Base-by-base conservation (phyloP, 78 protist species). In the Pelomyxa schiedti region DNA sequence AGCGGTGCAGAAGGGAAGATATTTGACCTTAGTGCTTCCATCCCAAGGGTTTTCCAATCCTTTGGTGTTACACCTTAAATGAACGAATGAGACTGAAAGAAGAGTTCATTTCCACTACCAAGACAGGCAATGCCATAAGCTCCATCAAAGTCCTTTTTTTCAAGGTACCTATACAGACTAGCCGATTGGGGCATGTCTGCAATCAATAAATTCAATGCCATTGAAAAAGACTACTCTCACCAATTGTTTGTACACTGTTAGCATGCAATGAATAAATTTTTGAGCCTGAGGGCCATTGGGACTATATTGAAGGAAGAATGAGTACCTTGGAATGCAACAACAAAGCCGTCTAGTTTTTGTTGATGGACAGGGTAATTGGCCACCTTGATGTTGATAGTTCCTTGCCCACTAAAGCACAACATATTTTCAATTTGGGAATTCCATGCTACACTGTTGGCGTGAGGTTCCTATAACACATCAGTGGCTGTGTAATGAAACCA, bases 181-280 rank as follows among this genome's bases (percentile, higher is more conserved):
- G 70, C 74, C 16, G 81, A 53, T 29, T 90, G 89, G 8, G 95
- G 95, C 26, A 91, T 90, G 71, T 91, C 29, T 76, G 1, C 90
- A 91, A 81, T 32, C 70, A n/a, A 24, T 66, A 8, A 36, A 16
- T 35, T n/a, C n/a, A n/a, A n/a, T n/a, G n/a, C n/a, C n/a, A n/a
- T n/a, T n/a, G n/a, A n/a, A n/a, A n/a, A n/a, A n/a, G n/a, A n/a
- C n/a, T n/a, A n/a, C n/a, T n/a, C n/a, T n/a, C n/a, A n/a, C n/a
- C n/a, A n/a, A n/a, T n/a, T n/a, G n/a, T n/a, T n/a, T n/a, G n/a
- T n/a, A n/a, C n/a, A n/a, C n/a, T n/a, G n/a, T n/a, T n/a, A n/a
- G n/a, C n/a, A 63, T 88, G 84, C 24, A 91, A 84, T 66, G 90
- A 82, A 74, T 80, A 90, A 28, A 90, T 39, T 53, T 77, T 82